Base-by-base conservation (phyloP, 176 grass and related monocot genomes). In the Oryza nivara region DNA sequence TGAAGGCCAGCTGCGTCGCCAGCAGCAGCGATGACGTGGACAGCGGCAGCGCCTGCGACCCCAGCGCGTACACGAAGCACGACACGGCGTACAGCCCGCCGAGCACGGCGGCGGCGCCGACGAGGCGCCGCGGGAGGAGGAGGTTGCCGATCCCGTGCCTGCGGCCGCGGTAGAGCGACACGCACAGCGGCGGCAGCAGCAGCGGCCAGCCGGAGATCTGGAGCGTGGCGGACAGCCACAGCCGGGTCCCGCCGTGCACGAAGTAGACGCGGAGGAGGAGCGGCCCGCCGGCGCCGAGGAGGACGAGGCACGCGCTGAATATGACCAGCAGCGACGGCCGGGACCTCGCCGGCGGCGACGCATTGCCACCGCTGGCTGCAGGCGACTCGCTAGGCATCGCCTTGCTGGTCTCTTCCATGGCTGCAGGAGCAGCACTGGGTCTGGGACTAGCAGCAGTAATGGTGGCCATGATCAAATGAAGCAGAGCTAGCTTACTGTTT, bases 241-340 rank as follows among this genome's bases (percentile, higher is more conserved):
- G 61, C 52, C 90, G 73, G 30, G 65, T 45, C 6, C 94, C 92
- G 3, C 92, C 92, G 45, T 90, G 80, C 15, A 86, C 78, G 76
- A 94, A 97, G 89, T 97, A 97, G 48, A 94, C 81, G 2, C 94
- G 94, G 47, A 88, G 80, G 72, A 97, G 89, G 26, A 97, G 91
- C 32, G 79, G 68, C 0, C 85, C 91, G 2, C 85, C 83, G 48
- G 82, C 88, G 75, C 94, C 94, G 49, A 92, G 14, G 12, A 93
- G 78, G 65, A 97, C 79, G 72, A 97, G 74, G 82, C 71, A 58
- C 15, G 72, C 80, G 63, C 92, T 91, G 22, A 90, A 54, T 25
- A 88, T 14, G 19, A 91, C 86, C 73, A 90, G 83, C 38, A 51
- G 66, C 67, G 86, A 79, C 10, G 73, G 78, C 30, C 85, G 52